Evolutionary conservation across 2,329 filamentous ascomycete species (phyloP).

Genomic region (Colletotrichum tabaci): DNA sequence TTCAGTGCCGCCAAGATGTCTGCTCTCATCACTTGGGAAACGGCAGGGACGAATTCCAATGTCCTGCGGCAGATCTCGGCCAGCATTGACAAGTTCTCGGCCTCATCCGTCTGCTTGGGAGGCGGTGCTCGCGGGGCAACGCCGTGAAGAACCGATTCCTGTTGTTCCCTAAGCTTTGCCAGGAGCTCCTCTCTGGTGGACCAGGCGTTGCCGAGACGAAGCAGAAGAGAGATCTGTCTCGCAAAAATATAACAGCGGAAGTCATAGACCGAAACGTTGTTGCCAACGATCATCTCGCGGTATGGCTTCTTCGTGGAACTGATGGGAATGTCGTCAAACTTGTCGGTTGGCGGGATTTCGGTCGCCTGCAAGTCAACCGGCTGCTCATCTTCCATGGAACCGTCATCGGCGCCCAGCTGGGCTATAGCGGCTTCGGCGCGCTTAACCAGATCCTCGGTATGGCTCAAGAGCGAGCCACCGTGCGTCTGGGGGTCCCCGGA

Average conservation of each 20-base stretch:
- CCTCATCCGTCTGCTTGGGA: constrained; percentile 69
- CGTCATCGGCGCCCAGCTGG: constrained; percentile 49
- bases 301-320: constrained; percentile 83
- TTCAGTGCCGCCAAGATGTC: constrained; percentile 79
- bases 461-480: constrained; percentile 79
- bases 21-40: constrained; percentile 83
- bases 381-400: constrained; percentile 55
- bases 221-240: constrained; percentile 85
- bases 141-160: constrained; percentile 70
- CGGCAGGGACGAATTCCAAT: constrained; percentile 85
- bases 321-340: constrained; percentile 72
- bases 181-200: constrained; percentile 75
- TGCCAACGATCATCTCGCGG: constrained; percentile 90
- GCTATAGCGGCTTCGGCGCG: constrained; percentile 68
- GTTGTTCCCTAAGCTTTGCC: constrained; percentile 73
- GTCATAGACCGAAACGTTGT: constrained; percentile 96
- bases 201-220: constrained; percentile 84
- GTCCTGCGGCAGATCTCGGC: constrained; percentile 89
- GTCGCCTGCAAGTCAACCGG: constrained; percentile 66
- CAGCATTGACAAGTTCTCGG: constrained; percentile 84
- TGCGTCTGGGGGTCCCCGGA: constrained; percentile 74
- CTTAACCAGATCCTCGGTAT: constrained; percentile 80
- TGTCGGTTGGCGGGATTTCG: constrained; percentile 53
- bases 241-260: constrained; percentile 96
- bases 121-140: constrained; percentile 67